These are phyloP conservation scores for Linaria vulgaris DNA, from an alignment of 257 asterid genomes.

Conservation along the genomic window DNA sequence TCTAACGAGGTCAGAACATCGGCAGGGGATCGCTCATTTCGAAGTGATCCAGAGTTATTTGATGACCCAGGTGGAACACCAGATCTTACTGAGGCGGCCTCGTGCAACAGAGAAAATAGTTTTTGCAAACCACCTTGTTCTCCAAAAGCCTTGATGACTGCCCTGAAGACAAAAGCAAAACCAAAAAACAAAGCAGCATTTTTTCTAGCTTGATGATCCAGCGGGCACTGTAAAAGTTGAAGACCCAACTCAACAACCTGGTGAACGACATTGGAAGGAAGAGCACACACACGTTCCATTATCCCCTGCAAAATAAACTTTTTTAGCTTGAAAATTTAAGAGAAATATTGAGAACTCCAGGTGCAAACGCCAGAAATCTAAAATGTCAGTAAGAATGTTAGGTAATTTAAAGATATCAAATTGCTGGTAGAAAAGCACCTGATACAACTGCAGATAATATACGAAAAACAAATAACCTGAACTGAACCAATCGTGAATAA, in stretches of 20 bases:
- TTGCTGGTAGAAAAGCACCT: slow-evolving; percentile 17
- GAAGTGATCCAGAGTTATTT: slow-evolving; percentile 64
- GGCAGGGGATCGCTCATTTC: slow-evolving; percentile 79
- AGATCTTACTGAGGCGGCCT: slow-evolving; percentile 97
- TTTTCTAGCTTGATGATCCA: slow-evolving; percentile 83
- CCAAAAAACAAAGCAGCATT: slow-evolving; percentile 90
- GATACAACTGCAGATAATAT: slow-evolving; percentile 11
- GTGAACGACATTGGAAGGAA: slow-evolving; percentile 75
- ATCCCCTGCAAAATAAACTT: slow-evolving; percentile 58
- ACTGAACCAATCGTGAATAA: slow-evolving; percentile 85
- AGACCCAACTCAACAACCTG: slow-evolving; percentile 89
- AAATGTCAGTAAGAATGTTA: neutral
- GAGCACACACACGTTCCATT: slow-evolving; percentile 99
- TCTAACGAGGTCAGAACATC: slow-evolving; percentile 90
- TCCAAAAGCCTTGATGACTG: slow-evolving; percentile 86
- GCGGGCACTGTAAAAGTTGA: slow-evolving; percentile 81
- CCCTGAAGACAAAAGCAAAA: slow-evolving; percentile 93
- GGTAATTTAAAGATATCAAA: slow-evolving; percentile 6
- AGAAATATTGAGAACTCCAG: neutral
- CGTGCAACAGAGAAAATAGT: slow-evolving; percentile 72
- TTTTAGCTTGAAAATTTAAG: slow-evolving; percentile 12
- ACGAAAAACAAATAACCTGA: slow-evolving; percentile 57
- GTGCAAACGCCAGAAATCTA: neutral
- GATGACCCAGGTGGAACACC: slow-evolving; percentile 73
- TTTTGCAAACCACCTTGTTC: slow-evolving; percentile 90